Conservation (phyloP, 1,284 basidiomycete species). For the Xanthoconium separans region DNA sequence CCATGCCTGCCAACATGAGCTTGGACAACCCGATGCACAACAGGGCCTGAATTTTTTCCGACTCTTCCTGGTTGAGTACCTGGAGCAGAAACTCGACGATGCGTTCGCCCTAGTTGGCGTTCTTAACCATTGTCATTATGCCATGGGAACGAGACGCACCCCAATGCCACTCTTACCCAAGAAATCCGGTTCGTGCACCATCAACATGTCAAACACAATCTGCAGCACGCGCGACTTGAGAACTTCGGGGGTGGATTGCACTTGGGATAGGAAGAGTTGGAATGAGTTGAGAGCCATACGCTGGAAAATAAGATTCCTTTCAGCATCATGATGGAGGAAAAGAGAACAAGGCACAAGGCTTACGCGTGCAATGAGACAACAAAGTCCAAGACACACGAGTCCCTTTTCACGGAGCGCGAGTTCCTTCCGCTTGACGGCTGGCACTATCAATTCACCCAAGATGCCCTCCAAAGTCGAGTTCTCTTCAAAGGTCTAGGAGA, state of each 20-base stretch:
- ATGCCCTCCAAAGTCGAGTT: conserved; percentile 93
- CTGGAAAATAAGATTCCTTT: conserved; percentile 36
- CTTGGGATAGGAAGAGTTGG: conserved; percentile 86
- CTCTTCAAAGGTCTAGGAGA: conserved; percentile 78
- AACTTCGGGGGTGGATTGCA: conserved; percentile 73
- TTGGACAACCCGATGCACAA: conserved; percentile 88
- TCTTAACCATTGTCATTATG: neutral
- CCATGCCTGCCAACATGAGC: conserved; percentile 83
- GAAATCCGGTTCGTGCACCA: conserved; percentile 85
- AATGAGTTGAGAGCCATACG: conserved; percentile 91
- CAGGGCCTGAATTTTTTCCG: conserved; percentile 75
- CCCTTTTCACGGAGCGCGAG: conserved; percentile 84
- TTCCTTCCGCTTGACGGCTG: conserved; percentile 87
- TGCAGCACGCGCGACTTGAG: conserved; percentile 83
- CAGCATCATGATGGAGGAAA: neutral
- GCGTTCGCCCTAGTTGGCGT: conserved; percentile 53
- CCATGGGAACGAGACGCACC: conserved; percentile 33
- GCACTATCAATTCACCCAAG: conserved; percentile 87
- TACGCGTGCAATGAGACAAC: conserved; percentile 85
- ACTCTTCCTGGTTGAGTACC: conserved; percentile 74
- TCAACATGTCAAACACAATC: conserved; percentile 87
- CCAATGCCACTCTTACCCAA: conserved; percentile 55
- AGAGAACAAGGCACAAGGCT: conserved; percentile 8
- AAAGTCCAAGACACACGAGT: conserved; percentile 82
- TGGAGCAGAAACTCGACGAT: conserved; percentile 78